phyloP scores from a whole-genome alignment of 2,329 filamentous ascomycete species.

The Alternaria panax region DNA sequence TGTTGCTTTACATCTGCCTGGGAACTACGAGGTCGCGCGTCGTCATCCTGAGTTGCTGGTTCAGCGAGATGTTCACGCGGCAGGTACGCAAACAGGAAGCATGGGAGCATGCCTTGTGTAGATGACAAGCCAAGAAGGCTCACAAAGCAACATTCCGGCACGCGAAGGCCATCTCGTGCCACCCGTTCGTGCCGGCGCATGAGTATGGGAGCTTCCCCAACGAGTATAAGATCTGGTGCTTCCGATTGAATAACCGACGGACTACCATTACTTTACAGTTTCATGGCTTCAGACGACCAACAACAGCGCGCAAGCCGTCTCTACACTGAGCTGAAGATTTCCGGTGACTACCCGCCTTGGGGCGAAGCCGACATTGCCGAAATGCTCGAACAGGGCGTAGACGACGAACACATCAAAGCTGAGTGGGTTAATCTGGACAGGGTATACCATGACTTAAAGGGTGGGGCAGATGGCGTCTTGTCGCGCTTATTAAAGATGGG shows the following conservation, averaged over 20 bases:
- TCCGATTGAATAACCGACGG: neutral
- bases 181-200: neutral
- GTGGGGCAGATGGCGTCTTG: neutral
- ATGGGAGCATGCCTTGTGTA: neutral
- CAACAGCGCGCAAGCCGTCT: neutral
- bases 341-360: neutral
- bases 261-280: neutral
- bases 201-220: neutral
- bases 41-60: neutral
- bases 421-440: neutral
- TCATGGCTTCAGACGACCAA: neutral
- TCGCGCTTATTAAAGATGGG: too few species aligned
- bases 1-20: neutral
- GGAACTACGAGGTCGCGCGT: neutral
- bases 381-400: neutral
- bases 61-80: neutral
- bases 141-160: neutral
- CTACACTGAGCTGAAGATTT: neutral
- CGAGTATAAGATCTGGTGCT: neutral
- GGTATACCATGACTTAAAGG: neutral
- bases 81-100: neutral
- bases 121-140: neutral
- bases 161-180: neutral
- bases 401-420: neutral
- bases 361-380: neutral